Percentiles rank a stretch among this genome's conserved stretches.
phyloP scores from a whole-genome alignment of 2,329 filamentous ascomycete species.

The Calonectria multiphialidica region DNA sequence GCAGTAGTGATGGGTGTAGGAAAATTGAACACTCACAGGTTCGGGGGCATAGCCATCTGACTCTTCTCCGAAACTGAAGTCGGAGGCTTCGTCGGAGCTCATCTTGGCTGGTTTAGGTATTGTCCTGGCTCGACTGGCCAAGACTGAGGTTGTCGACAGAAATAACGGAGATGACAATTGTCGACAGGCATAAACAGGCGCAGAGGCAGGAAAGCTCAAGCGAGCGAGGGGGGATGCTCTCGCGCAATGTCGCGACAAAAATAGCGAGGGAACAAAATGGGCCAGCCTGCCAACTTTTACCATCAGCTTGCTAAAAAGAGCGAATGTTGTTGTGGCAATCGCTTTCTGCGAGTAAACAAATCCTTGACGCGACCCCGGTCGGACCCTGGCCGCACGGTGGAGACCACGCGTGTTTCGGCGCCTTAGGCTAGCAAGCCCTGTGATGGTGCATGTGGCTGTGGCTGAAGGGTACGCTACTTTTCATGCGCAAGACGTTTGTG shows the following conservation, averaged over 20 bases:
- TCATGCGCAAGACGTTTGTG: constrained; percentile 8
- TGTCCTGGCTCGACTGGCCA: constrained; percentile 33
- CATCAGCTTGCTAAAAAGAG: constrained; percentile 37
- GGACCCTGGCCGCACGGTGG: constrained; percentile 28
- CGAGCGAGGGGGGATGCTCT: constrained; percentile 36
- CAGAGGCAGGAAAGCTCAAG: constrained; percentile 28
- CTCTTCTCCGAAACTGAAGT: constrained; percentile 57
- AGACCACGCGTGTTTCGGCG: constrained; percentile 30
- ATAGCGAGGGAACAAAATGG: constrained; percentile 35
- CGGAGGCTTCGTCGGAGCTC: constrained; percentile 72
- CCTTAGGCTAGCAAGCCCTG: constrained; percentile 36
- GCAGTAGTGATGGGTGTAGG: not conserved
- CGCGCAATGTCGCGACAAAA: constrained; percentile 41
- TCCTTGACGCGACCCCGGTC: constrained; percentile 40
- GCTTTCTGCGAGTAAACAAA: constrained; percentile 46
- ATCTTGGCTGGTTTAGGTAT: constrained; percentile 51
- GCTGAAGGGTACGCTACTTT: not conserved
- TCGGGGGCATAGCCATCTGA: constrained; percentile 57
- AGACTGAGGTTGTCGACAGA: constrained; percentile 32
- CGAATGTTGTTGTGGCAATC: constrained; percentile 45
- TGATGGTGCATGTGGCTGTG: not conserved
- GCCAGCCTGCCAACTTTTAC: constrained; percentile 40
- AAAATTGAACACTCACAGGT: constrained; percentile 46
- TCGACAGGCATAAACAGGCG: constrained; percentile 34
- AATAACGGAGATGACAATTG: constrained; percentile 31